Evolutionary conservation across 208 protist genomes (phyloP).

Genomic region (Ichthyophonus hoferi): DNA sequence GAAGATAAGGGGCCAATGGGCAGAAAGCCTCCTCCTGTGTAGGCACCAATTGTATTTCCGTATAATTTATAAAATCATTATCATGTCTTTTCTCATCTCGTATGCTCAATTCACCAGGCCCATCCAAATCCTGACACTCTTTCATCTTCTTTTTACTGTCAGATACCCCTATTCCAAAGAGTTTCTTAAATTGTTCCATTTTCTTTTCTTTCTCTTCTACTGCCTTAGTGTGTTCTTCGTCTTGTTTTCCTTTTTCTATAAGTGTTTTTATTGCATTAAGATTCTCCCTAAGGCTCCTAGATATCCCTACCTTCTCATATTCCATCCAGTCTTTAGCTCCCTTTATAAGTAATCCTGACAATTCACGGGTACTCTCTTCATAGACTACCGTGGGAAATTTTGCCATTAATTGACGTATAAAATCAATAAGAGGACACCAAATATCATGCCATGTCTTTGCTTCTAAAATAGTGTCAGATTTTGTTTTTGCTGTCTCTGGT

Average conservation of each 20-base stretch:
- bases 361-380: neutral
- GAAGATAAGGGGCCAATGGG: neutral
- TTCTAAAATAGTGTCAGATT: neutral
- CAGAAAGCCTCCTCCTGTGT: neutral
- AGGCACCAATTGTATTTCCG: neutral
- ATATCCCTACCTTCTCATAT: neutral
- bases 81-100: neutral
- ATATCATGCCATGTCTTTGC: neutral
- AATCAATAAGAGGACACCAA: neutral
- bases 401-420: neutral
- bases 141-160: neutral
- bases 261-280: neutral
- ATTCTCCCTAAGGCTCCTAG: neutral
- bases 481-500: neutral
- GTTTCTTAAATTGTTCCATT: neutral
- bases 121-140: neutral
- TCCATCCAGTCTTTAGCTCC: neutral
- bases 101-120: neutral
- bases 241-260: neutral
- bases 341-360: neutral
- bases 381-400: neutral
- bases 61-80: neutral
- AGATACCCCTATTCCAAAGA: neutral
- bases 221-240: neutral
- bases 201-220: neutral